Percentiles rank a stretch among this genome's conserved stretches.
These are phyloP conservation scores for Glaciozyma martinii DNA, from an alignment of 768 basidiomycete genomes.

Conservation along the genomic window DNA sequence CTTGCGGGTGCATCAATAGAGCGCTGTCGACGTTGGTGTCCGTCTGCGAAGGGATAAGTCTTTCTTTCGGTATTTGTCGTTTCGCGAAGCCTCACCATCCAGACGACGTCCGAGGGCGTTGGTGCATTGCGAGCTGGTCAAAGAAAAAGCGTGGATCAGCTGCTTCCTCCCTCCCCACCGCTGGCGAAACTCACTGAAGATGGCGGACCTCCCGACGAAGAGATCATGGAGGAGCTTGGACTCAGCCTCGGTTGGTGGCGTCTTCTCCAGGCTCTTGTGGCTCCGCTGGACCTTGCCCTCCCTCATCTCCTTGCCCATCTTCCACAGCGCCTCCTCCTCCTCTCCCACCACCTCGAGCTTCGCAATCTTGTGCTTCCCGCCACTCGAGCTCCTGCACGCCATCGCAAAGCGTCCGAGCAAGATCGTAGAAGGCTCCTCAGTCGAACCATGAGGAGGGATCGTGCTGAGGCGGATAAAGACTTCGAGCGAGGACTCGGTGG, in stretches of 20 bases:
- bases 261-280: conserved; percentile 8
- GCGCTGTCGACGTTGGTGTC: neutral
- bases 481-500: conserved; percentile 30
- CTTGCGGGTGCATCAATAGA: conserved; percentile 23
- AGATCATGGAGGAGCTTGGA: conserved; percentile 19
- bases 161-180: too few species aligned
- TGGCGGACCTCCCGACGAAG: conserved; percentile 5
- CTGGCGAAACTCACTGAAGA: neutral
- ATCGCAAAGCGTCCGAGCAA: conserved; percentile 34
- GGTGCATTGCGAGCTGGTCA: conserved; percentile 10
- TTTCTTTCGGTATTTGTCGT: too few species aligned
- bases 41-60: too few species aligned
- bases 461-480: conserved; percentile 31
- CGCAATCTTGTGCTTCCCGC: conserved; percentile 26
- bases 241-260: conserved; percentile 22
- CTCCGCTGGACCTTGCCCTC: conserved; percentile 27
- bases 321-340: conserved; percentile 29
- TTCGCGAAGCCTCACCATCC: conserved; percentile 26
- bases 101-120: conserved; percentile 13
- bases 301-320: conserved; percentile 31
- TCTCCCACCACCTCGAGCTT: conserved; percentile 22
- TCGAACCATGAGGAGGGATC: conserved; percentile 1
- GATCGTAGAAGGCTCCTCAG: conserved; percentile 23
- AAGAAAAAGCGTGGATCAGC: neutral
- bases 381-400: conserved; percentile 28